Percentiles rank a stretch among this genome's conserved stretches.
These are phyloP conservation scores for Sporothrix sp. DNA, from an alignment of 2,329 filamentous ascomycete genomes.

Conservation along the genomic window DNA sequence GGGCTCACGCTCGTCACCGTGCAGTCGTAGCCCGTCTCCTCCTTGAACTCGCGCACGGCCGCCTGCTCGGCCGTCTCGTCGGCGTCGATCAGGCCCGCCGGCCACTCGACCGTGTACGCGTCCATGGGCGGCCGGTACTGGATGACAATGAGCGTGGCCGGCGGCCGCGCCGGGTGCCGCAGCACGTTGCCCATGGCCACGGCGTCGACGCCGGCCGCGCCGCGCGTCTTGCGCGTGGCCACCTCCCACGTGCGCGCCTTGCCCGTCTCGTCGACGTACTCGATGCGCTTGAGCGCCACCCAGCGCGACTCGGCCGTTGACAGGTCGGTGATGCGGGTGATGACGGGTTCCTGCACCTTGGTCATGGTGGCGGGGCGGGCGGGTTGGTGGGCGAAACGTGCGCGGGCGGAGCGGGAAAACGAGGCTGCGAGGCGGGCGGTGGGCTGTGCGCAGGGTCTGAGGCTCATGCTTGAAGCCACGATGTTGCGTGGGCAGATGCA, in stretches of 20 bases:
- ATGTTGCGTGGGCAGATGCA: too few species aligned
- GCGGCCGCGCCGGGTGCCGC: conserved; percentile 32
- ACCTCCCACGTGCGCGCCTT: conserved; percentile 49
- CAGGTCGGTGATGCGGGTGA: conserved; percentile 38
- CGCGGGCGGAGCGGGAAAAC: too few species aligned
- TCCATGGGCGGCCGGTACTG: conserved; percentile 30
- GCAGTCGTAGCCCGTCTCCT: conserved; percentile 49
- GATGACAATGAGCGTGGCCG: conserved; percentile 28
- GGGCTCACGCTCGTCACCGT: conserved; percentile 38
- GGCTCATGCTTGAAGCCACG: too few species aligned
- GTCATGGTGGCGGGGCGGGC: conserved; percentile 22
- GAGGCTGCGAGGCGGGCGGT: too few species aligned
- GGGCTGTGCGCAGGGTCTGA: too few species aligned
- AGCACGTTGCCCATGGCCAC: conserved; percentile 55
- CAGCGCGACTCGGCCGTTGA: conserved; percentile 43
- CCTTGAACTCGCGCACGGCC: conserved; percentile 43
- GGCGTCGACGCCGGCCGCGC: conserved; percentile 45
- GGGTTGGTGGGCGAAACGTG: background rate
- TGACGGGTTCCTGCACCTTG: conserved; percentile 35
- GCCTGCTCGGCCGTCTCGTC: conserved; percentile 42
- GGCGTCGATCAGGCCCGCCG: conserved; percentile 43
- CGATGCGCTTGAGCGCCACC: conserved; percentile 46
- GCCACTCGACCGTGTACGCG: conserved; percentile 44
- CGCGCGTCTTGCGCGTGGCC: conserved; percentile 47
- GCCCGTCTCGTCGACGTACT: conserved; percentile 48